These are phyloP conservation scores for Neurospora tetraspora DNA, from an alignment of 495 filamentous ascomycete species.

Conservation along the genomic window DNA sequence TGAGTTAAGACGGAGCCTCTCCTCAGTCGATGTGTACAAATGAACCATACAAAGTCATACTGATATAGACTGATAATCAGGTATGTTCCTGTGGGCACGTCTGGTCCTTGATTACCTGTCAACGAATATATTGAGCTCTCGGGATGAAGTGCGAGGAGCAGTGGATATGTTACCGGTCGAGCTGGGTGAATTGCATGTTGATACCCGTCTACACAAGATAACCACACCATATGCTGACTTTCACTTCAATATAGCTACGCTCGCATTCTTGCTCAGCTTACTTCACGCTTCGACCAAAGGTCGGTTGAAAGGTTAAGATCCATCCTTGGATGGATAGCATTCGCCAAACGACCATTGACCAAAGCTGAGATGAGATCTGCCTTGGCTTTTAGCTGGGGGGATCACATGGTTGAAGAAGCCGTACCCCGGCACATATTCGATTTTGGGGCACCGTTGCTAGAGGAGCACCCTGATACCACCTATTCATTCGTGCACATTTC, in stretches of 20 bases:
- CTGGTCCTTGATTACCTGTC: conserved; percentile 23
- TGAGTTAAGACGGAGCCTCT: background rate
- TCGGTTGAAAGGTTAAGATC: conserved; percentile 14
- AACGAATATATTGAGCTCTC: conserved; percentile 24
- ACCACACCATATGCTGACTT: background rate
- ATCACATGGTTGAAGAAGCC: conserved; percentile 1
- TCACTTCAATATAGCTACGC: conserved; percentile 12
- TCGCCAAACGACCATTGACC: conserved; percentile 18
- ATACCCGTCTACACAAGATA: background rate
- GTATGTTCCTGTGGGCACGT: conserved; percentile 27
- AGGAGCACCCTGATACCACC: conserved; percentile 14
- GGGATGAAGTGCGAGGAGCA: conserved; percentile 13
- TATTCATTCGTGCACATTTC: conserved; percentile 24
- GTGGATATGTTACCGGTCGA: conserved; percentile 15
- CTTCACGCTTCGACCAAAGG: conserved; percentile 13
- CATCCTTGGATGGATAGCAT: conserved; percentile 26
- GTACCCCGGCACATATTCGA: conserved; percentile 21
- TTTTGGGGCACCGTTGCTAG: conserved; percentile 19
- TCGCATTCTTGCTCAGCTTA: conserved; percentile 13
- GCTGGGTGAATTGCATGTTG: conserved; percentile 19
- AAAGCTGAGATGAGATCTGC: conserved; percentile 22
- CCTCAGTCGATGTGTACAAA: background rate
- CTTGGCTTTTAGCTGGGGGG: conserved; percentile 13
- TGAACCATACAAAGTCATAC: background rate
- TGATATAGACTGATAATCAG: conserved; percentile 8